These are phyloP conservation scores for Fusarium heterosporum DNA, from an alignment of 2,329 filamentous ascomycete genomes.

Conservation along the genomic window DNA sequence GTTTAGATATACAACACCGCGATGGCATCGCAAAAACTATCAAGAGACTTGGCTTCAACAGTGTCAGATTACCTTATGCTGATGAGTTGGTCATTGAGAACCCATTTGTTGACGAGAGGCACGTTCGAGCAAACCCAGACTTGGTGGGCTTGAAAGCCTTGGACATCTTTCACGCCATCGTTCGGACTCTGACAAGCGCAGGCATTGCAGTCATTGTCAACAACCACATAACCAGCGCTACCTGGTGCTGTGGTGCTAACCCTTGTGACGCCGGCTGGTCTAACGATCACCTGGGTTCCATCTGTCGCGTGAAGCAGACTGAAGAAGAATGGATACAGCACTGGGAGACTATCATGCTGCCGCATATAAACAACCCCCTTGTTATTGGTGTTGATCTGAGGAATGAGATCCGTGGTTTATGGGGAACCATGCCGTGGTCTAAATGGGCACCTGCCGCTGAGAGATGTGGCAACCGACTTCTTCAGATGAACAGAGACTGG, in stretches of 20 bases:
- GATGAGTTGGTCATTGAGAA: constrained; percentile 75
- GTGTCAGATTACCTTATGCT: constrained; percentile 74
- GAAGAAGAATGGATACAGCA: constrained; percentile 75
- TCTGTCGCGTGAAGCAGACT: constrained; percentile 72
- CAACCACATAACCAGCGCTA: constrained; percentile 76
- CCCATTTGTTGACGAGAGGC: constrained; percentile 61
- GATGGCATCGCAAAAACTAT: constrained; percentile 70
- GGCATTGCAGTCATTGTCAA: constrained; percentile 75
- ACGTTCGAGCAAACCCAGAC: constrained; percentile 70
- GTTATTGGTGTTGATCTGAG: constrained; percentile 75
- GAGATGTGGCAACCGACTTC: constrained; percentile 69
- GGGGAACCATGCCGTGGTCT: constrained; percentile 76
- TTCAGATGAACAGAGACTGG: constrained; percentile 71
- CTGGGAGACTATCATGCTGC: constrained; percentile 73
- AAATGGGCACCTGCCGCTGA: constrained; percentile 74
- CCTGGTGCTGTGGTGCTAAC: constrained; percentile 76
- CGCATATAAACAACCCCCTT: constrained; percentile 67
- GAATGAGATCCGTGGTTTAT: constrained; percentile 76
- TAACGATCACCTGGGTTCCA: constrained; percentile 70
- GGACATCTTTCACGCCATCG: constrained; percentile 70
- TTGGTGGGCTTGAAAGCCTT: constrained; percentile 67
- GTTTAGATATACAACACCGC: constrained; percentile 72
- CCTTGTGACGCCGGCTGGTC: constrained; percentile 75
- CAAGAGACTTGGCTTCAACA: constrained; percentile 74
- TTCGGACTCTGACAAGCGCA: constrained; percentile 68